phyloP scores from a whole-genome alignment of 2,329 filamentous ascomycete species.

The Xylariomycetidae sp. region DNA sequence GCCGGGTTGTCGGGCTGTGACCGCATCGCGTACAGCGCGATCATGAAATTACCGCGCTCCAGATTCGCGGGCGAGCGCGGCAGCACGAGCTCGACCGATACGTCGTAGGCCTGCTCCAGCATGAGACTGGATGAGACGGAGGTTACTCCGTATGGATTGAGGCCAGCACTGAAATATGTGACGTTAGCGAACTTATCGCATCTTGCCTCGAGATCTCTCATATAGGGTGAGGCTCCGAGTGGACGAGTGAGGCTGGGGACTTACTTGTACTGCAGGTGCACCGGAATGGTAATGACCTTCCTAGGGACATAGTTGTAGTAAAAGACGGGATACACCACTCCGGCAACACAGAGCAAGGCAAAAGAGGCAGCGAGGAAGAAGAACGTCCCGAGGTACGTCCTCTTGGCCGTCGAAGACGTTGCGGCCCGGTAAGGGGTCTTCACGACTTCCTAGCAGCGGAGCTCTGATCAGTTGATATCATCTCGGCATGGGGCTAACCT shows the following conservation, averaged over 20 bases:
- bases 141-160: slow-evolving; percentile 49
- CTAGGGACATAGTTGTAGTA: slow-evolving; percentile 55
- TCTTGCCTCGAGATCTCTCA: too few species aligned
- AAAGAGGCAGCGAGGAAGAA: slow-evolving; percentile 39
- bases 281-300: slow-evolving; percentile 45
- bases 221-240: too few species aligned
- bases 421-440: slow-evolving; percentile 30
- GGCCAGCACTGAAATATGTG: slow-evolving; percentile 43
- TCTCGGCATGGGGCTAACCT: too few species aligned
- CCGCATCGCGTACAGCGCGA: slow-evolving; percentile 67
- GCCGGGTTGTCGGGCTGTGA: slow-evolving; percentile 31
- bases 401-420: slow-evolving; percentile 48
- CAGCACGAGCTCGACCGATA: slow-evolving; percentile 68
- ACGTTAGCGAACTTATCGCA: too few species aligned
- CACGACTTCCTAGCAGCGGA: slow-evolving; percentile 25
- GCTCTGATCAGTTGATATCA: too few species aligned
- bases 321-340: slow-evolving; percentile 46
- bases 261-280: slow-evolving; percentile 57
- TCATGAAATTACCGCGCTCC: slow-evolving; percentile 88
- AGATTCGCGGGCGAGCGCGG: slow-evolving; percentile 75
- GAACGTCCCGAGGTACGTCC: slow-evolving; percentile 42
- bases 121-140: slow-evolving; percentile 52
- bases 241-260: slow-evolving; percentile 16
- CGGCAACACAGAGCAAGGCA: slow-evolving; percentile 43
- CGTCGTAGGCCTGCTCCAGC: slow-evolving; percentile 76